Percentiles rank a stretch among this genome's conserved stretches.
Evolutionary conservation across 331 rosid species (phyloP).

Genomic region (Phaseolus coccineus): DNA sequence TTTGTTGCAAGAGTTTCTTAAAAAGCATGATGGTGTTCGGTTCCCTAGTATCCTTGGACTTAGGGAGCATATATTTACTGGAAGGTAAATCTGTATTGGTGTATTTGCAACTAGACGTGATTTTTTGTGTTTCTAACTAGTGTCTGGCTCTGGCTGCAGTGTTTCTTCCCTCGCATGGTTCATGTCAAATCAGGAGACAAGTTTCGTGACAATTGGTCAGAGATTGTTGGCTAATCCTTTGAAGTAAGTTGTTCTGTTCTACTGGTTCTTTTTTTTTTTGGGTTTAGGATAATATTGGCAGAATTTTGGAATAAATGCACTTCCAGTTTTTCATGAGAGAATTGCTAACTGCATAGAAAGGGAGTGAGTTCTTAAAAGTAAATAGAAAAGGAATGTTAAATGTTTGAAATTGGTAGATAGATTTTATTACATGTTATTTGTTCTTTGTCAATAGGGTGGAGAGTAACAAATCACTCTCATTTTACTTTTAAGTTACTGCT

Average conservation of each 20-base stretch:
- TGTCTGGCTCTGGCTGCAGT: conserved; percentile 63
- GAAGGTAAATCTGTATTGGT: conserved; percentile 62
- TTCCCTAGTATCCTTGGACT: conserved; percentile 93
- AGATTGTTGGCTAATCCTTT: conserved; percentile 96
- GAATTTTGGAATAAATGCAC: conserved; percentile 14
- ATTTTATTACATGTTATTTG: neutral
- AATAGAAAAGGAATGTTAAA: conserved; percentile 14
- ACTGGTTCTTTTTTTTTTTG: conserved; percentile 4
- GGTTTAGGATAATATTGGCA: conserved; percentile 6
- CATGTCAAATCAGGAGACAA: conserved; percentile 99
- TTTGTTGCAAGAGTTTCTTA: conserved; percentile 91
- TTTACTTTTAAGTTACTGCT: conserved; percentile 17
- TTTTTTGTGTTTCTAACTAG: conserved; percentile 40
- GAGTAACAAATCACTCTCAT: neutral
- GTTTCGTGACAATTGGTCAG: conserved; percentile 99
- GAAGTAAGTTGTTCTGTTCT: conserved; percentile 63
- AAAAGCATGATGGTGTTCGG: conserved; percentile 91
- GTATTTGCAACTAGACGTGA: neutral
- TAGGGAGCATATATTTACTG: conserved; percentile 97
- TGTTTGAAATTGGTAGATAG: conserved; percentile 34
- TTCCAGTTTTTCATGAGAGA: conserved; percentile 25
- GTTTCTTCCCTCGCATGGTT: conserved; percentile 99
- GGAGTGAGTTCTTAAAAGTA: neutral
- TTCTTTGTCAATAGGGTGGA: neutral
- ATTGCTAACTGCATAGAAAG: neutral